These are phyloP conservation scores for Talaromyces sp. DNA, from an alignment of 2,329 filamentous ascomycete genomes.

Conservation along the genomic window DNA sequence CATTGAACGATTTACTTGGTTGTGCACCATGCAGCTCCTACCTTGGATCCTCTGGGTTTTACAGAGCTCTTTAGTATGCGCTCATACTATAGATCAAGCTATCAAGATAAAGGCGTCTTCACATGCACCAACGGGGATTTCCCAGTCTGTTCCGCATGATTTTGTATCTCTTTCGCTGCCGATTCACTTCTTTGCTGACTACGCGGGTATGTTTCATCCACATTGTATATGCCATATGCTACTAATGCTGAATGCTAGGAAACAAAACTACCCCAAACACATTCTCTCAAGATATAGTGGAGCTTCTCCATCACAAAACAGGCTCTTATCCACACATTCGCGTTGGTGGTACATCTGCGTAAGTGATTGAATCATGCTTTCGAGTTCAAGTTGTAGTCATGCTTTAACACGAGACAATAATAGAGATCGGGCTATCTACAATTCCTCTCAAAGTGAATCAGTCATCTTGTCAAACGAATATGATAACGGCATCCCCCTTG, in stretches of 20 bases:
- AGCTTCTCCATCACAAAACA: constrained; percentile 12
- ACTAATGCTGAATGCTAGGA: neutral
- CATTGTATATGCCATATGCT: neutral
- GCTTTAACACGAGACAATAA: neutral
- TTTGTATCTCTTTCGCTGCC: constrained; percentile 14
- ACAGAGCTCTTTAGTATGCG: neutral
- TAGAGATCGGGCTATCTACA: constrained; percentile 17
- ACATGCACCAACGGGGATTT: neutral
- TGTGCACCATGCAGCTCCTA: neutral
- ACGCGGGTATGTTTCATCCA: constrained; percentile 8
- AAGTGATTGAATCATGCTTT: neutral
- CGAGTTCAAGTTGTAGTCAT: neutral
- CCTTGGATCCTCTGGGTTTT: neutral
- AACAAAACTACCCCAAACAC: constrained; percentile 13
- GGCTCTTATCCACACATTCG: constrained; percentile 12
- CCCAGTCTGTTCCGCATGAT: constrained; percentile 9
- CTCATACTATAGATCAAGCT: neutral
- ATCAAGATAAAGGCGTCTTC: constrained; percentile 5
- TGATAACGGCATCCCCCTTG: constrained; percentile 14
- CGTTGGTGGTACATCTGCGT: constrained; percentile 15
- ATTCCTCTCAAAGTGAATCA: constrained; percentile 9
- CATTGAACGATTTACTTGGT: neutral
- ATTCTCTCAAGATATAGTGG: constrained; percentile 14
- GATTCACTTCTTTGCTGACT: constrained; percentile 17
- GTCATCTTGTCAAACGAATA: constrained; percentile 11